A percentile compares a stretch with the other conserved stretches of the same genome.
Conservation (phyloP, 345 rosid genomes). For the Crucihimalaya himalaica region DNA sequence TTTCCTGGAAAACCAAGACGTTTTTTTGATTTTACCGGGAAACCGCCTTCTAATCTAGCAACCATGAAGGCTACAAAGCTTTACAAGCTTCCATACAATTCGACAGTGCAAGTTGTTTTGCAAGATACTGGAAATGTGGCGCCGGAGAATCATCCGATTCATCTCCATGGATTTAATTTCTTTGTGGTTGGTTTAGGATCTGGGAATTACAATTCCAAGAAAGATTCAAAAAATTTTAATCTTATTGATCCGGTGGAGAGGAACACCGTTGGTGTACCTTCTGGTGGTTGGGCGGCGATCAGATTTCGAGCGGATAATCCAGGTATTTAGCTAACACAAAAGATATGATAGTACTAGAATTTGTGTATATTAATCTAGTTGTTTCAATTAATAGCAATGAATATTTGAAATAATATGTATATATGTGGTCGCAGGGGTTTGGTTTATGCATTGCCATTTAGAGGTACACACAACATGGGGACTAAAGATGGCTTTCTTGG, state of each 20-base stretch:
- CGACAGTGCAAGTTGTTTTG: conserved; percentile 71
- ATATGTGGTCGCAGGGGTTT: conserved; percentile 43
- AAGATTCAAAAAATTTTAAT: conserved; percentile 66
- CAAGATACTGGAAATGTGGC: conserved; percentile 82
- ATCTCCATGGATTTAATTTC: conserved; percentile 91
- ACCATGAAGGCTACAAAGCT: conserved; percentile 73
- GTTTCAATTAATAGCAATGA: neutral
- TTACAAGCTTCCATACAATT: conserved; percentile 61
- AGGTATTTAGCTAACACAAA: conserved; percentile 42
- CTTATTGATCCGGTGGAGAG: conserved; percentile 94
- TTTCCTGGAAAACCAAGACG: conserved; percentile 64
- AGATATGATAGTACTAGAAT: neutral
- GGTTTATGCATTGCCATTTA: conserved; percentile 46
- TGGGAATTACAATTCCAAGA: conserved; percentile 62
- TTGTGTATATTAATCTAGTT: neutral
- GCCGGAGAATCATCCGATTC: conserved; percentile 84
- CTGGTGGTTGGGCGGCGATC: conserved; percentile 91
- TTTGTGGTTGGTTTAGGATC: conserved; percentile 75
- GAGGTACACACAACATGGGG: conserved; percentile 95
- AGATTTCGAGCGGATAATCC: conserved; percentile 93
- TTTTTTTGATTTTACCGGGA: conserved; percentile 65
- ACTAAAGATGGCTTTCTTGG: conserved; percentile 93
- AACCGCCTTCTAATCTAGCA: conserved; percentile 54
- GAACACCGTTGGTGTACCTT: conserved; percentile 80
- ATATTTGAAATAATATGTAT: neutral